Conservation (phyloP, 2,329 filamentous ascomycete genomes). For the Exophiala viscosa region DNA sequence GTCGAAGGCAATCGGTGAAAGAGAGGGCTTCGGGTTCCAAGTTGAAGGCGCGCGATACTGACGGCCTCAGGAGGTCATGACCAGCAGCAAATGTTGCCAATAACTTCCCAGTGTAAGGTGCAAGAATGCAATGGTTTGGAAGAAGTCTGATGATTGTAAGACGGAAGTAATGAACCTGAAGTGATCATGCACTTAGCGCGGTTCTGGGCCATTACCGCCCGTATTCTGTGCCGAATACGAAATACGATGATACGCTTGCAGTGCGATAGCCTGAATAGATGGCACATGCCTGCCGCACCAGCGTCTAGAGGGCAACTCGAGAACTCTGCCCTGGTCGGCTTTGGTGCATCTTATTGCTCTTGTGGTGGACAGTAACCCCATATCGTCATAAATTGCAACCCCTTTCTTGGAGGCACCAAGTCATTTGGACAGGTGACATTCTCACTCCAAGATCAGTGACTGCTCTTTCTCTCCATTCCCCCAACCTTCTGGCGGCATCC, state of each 20-base stretch:
- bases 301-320: neutral
- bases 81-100: too few relatives aligned
- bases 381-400: slow-evolving; percentile 15
- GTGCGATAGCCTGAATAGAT: neutral
- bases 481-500: slow-evolving; percentile 63
- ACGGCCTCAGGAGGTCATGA: too few relatives aligned
- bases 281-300: neutral
- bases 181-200: neutral
- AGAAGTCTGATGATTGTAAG: neutral
- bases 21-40: too few relatives aligned
- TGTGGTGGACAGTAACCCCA: too few relatives aligned
- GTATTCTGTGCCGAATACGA: neutral
- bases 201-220: too few relatives aligned
- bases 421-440: slow-evolving; percentile 67
- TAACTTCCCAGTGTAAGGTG: too few relatives aligned
- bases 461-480: slow-evolving; percentile 68
- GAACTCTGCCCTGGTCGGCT: neutral
- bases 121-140: too few relatives aligned
- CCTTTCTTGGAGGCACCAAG: slow-evolving; percentile 62
- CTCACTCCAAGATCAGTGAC: slow-evolving; percentile 65
- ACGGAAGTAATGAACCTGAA: neutral
- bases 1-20: too few relatives aligned
- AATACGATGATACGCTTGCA: neutral
- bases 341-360: neutral
- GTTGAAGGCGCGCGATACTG: too few relatives aligned